Base-by-base conservation (phyloP, 1,284 basidiomycete genomes). In the Sanghuangporus baumii region DNA sequence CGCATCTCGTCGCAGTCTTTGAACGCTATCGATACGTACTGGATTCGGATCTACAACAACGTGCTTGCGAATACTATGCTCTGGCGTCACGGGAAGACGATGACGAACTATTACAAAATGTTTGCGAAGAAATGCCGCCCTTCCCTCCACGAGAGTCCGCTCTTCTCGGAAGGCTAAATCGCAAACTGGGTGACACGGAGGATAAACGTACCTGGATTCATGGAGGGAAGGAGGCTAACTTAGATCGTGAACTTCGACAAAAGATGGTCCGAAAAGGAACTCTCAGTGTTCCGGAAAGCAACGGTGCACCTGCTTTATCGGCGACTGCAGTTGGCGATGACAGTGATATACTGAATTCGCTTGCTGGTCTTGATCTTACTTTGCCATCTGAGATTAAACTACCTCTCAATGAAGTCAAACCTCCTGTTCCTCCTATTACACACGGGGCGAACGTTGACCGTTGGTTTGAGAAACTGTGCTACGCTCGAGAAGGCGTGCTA, bases 61-160 rank as follows among this genome's bases (percentile, higher is more conserved):
- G 97, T 54, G 97, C 97, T 48, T 99, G 96, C 83, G 95, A 98
- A 75, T 98, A 94, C 73, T 91, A 91, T 66, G 89, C 92, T 0
- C 81, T 98, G 16, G 89, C 94, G 7, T 86, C 81, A 18, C 81
- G 91, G 23, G 78, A 87, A 34, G 93, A 96, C 50, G 89, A 94
- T 48, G 95, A 98, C 71, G 95, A 96, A 69, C 81, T 98, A 47
- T 78, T 99, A 60, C 93, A 96, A 72, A 91, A 92, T 62, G 87
- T 99, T 12, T 98, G 96, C 75, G 97, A 98, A 73, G 97, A 99
- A 77, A 99, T 99, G 89, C 97, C 97, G 6, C 94, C 96, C 0
- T 99, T 98, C 81, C 94, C 96, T 1, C 92, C 97, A 62, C 87
- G 96, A 57, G 92, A 94, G 68, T 98, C 94, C 64, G 89, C 96